Conservation (phyloP, 768 basidiomycete species). For the Kwoniella mangroviensis region DNA sequence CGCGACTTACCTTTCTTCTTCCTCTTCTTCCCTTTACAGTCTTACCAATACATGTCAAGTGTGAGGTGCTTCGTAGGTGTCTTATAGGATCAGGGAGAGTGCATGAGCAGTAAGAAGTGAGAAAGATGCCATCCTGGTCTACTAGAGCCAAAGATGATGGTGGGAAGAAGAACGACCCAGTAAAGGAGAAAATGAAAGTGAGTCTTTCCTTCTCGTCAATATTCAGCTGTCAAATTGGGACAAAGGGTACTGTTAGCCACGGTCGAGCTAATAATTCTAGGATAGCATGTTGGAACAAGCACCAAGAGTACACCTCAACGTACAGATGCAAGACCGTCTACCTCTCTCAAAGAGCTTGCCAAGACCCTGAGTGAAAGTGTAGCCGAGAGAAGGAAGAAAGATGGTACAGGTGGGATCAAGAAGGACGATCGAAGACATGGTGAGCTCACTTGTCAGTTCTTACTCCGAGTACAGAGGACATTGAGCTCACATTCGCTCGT, state of each 20-base stretch:
- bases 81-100: background rate
- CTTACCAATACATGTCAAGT: background rate
- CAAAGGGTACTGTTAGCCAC: too few species aligned
- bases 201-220: background rate
- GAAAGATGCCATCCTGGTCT: constrained; percentile 2
- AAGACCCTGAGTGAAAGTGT: background rate
- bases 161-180: background rate
- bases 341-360: background rate
- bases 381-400: background rate
- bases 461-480: background rate
- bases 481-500: background rate
- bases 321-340: background rate
- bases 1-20: background rate
- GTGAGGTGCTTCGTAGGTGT: background rate
- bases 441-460: background rate
- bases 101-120: background rate
- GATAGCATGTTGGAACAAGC: background rate
- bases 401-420: background rate
- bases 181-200: background rate
- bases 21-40: background rate
- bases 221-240: too few species aligned
- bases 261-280: background rate
- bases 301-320: background rate
- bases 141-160: background rate
- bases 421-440: background rate